Base-by-base conservation (phyloP, 306 rosid species). In the Acacia confusa region DNA sequence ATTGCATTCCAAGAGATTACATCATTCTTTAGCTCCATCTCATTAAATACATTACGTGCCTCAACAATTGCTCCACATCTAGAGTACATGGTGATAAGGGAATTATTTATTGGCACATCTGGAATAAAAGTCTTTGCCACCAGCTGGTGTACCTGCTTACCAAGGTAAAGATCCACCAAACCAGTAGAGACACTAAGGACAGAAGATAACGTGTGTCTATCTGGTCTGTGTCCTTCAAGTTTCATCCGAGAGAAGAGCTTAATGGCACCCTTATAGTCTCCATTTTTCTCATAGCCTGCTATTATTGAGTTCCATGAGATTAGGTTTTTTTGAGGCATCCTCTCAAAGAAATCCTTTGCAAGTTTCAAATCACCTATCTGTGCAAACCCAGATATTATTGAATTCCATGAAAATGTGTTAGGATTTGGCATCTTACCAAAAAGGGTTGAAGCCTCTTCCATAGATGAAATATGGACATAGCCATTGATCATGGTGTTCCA, bases 1-100 rank as follows among this genome's bases (percentile, higher is more conserved):
- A 84, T 87, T 47, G 88, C 88, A 79, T 84, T 87, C 90, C 88
- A 87, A 76, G 90, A 81, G 64, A 87, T 84, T 66, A 87, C 90
- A 75, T 87, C 86, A 72, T 84, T 82, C 68, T 76, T 79, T 30
- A 79, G 81, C 36, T 82, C 83, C 81, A 79, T 82, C 84, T 84
- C 90, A 79, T 82, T 63, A 87, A 87, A 87, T 30, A 87, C 86
- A 71, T 69, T 7, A 57, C 86, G 53, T 65, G 90, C 88, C 55
- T 87, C 90, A 78, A 40, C 76, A 78, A 87, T 87, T 79, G 61
- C 84, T 79, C 90, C 90, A 76, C 90, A 87, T 72, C 90, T 87
- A 6, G 90, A 84, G 68, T 87, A 87, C 90, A 87, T 87, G 75
- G 90, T 87, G 68, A 87, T 82, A 52, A 87, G 88, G 53, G 90